Evolutionary conservation across 345 rosid genomes (phyloP), one percentile per base, ranked within the genome.

Genomic region (Gossypium sturtianum): DNA sequence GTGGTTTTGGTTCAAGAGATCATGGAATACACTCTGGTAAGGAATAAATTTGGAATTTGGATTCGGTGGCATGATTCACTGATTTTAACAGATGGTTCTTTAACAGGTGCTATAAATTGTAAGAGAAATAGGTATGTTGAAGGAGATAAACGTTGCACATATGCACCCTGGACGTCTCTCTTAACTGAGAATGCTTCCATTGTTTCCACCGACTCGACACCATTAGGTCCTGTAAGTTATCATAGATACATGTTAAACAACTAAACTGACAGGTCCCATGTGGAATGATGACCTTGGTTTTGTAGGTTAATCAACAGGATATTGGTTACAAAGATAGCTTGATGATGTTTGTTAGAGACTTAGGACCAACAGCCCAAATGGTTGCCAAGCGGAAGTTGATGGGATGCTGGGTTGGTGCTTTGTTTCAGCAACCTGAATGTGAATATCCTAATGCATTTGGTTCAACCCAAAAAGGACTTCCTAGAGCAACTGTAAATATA

Each of bases 331-430:
- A 51, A 53, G 78, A 87, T 72, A 78, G 85, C 75, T 80, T 88
- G 68, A 78, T 74, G 87, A 15, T 76, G 73, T 88, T 86, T 71
- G 79, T 74, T 60, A 83, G 78, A 77, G 82, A 82, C 77, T 78
- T 90, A 44, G 94, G 90, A 49, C 86, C 88, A 57, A 82, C 84
- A 11, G 89, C 81, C 17, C 79, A 67, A 73, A 85, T 71, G 78
- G 62, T 87, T 43, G 86, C 90, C 7, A 29, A 61, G 45, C 71
- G 70, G 69, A 90, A 88, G 66, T 61, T 84, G 75, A 74, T 51
- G 20, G 78, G 78, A 70, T 79, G 76, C 68, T 72, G 74, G 19
- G 23, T 61, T 3, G 69, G 68, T 52, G 74, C 79, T 56, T 76
- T 70, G 60, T 63, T 65, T 52, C 71, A 20, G 34, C 22, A 72